Evolutionary conservation across 2,329 filamentous ascomycete species (phyloP), one percentile per base, ranked within the genome.

Genomic region (Sclerotinia borealis): DNA sequence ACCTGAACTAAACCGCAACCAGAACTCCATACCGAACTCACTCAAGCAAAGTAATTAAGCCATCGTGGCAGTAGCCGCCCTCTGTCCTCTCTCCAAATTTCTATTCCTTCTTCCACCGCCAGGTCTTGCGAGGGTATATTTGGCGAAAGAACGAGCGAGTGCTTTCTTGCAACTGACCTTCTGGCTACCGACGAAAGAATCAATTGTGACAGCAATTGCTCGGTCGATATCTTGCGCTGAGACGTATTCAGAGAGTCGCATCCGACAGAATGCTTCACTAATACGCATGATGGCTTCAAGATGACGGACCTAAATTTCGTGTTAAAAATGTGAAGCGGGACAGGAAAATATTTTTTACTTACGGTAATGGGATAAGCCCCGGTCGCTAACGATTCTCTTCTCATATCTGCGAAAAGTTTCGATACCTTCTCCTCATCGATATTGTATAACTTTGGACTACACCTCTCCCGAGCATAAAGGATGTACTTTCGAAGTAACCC

Each of bases 111-210:
- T 72, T 13, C 70, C 71, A 25, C 63, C 63, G 15, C 72, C 71
- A 25, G 73, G 72, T 67, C 73, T 67, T 54, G 72, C 80, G 58
- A 87, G 76, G 1, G 88, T 91, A 75, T 98, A 99, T 80, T 99
- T 99, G 72, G 95, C 92, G 79, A 99, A 99, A 5, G 95, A 92
- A 65, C 95, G 84, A 0, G 92, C 90, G 50, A 99, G 83, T 19
- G 95, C 92, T 81, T 96, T 97, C 84, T 98, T 99, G 79, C 91
- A 95, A 79, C 91, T 96, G 72, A 98, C 86, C 80, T 99, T 99
- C 76, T 99, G 95, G 71, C 91, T 96, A 66, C 90, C 91, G 49
- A 99, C 91, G 73, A 99, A 99, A 63, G 91, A 96, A 69, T 98
- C 93, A 2, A 99, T 91, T 0, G 95, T 96, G 8, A 99, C 95